Conservation (phyloP, 129 eudicot genomes). For the Tagetes patula region DNA sequence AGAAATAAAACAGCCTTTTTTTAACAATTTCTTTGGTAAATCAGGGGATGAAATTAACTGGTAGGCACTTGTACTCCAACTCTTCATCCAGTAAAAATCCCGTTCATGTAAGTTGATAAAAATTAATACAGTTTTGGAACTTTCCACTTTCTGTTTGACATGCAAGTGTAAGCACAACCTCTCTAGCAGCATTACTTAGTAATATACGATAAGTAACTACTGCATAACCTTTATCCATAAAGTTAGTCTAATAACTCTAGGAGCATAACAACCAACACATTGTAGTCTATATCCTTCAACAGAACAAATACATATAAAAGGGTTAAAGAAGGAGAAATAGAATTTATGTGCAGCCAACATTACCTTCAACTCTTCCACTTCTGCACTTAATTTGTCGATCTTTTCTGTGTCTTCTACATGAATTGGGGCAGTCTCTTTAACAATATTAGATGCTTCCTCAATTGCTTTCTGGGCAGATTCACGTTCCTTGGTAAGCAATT, state of each 20-base stretch:
- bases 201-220: not conserved
- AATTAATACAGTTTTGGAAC: not conserved
- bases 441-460: conserved; percentile 70
- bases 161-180: conserved; percentile 8
- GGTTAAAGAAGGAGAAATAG: not conserved
- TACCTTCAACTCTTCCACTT: conserved; percentile 81
- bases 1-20: not conserved
- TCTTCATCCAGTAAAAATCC: conserved; percentile 12
- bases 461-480: conserved; percentile 82
- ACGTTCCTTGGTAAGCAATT: conserved; percentile 65
- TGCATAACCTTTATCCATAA: conserved; percentile 8
- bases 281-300: conserved; percentile 7
- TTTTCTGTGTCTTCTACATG: conserved; percentile 89
- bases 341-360: conserved; percentile 24
- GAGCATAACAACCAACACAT: conserved; percentile 13
- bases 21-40: not conserved
- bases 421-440: conserved; percentile 68
- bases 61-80: not conserved
- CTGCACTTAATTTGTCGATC: conserved; percentile 73
- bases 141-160: not conserved
- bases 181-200: conserved; percentile 18
- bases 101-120: not conserved
- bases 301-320: conserved; percentile 15
- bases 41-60: conserved; percentile 14
- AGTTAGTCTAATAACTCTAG: not conserved